Base-by-base conservation (phyloP, 768 basidiomycete genomes). In the Suillus sp. region DNA sequence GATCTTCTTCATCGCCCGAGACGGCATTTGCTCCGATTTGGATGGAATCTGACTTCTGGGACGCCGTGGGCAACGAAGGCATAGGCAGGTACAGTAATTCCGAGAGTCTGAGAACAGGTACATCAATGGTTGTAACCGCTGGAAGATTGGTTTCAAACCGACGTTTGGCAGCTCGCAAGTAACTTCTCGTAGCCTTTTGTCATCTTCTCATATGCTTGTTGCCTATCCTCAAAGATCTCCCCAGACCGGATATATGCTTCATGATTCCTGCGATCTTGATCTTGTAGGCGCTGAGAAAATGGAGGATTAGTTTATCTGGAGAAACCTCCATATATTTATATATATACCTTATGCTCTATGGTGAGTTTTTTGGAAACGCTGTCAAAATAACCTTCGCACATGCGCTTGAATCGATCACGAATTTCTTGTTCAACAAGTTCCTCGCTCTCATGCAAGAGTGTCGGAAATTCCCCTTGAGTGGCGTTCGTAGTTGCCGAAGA, bases 241-340 rank as follows among this genome's bases (percentile, higher is more conserved):
- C 97, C 97, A 3, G 96, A 98, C 37, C 96, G 93, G 68, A 99
- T 99, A 73, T 99, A 99, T 62, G 97, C 97, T 80, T 99, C 97
- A 72, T 99, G 96, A 70, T 99, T 99, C 58, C 91, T 84, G 66
- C 90, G 89, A 75, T 99, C 97, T 78, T 97, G 96, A 67, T 97
- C 95, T 88, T 98, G 95, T 53, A 99, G 81, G 55, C 91, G 89
- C 96, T 99, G 70, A 34, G 59, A 64, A 64, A 47, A 64, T 40
- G 13, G 11, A 59, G 57, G 14, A 32, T 50, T 59, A 16, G 57
- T 30, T 27, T 34, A 34, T 13, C 5, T 43, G 54, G 58, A 34
- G 53, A 37, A n/a, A 50, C 35, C 0, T 75, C 81, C 25, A 27
- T 65, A 68, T 18, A 6, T 14, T 25, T 25, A 13, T 45, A 13